Conservation (phyloP, 2,329 filamentous ascomycete species). For the Pseudopithomyces maydicus region DNA sequence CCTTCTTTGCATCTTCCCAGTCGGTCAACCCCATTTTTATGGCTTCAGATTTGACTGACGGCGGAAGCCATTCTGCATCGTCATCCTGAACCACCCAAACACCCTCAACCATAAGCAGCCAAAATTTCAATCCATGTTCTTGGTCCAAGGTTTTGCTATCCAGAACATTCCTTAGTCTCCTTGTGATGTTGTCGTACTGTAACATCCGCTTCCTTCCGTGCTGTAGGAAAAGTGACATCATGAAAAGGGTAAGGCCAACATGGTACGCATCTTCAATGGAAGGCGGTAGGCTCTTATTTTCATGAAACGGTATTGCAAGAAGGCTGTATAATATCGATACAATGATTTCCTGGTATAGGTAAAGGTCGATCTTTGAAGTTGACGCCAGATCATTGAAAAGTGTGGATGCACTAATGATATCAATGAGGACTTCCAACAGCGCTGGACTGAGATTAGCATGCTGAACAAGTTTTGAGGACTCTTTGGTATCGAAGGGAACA, state of each 20-base stretch:
- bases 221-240: constrained; percentile 10
- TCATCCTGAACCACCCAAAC: background rate
- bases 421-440: background rate
- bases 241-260: constrained; percentile 2
- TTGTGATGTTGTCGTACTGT: background rate
- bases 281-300: background rate
- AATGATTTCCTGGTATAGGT: constrained; percentile 3
- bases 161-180: background rate
- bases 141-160: background rate
- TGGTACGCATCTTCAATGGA: background rate
- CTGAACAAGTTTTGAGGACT: background rate
- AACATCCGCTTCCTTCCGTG: background rate
- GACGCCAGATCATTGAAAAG: background rate
- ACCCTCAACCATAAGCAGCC: constrained; percentile 1
- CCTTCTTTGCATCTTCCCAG: background rate
- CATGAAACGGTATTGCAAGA: background rate
- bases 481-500: background rate
- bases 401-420: background rate
- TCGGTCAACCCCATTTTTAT: background rate
- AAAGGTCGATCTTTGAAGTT: constrained; percentile 1
- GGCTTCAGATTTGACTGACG: background rate
- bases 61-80: background rate
- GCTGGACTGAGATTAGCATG: background rate
- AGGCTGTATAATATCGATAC: constrained; percentile 1
- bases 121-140: background rate